phyloP scores from a whole-genome alignment of 352 stramenopile species.

The Plasmopara halstedii region DNA sequence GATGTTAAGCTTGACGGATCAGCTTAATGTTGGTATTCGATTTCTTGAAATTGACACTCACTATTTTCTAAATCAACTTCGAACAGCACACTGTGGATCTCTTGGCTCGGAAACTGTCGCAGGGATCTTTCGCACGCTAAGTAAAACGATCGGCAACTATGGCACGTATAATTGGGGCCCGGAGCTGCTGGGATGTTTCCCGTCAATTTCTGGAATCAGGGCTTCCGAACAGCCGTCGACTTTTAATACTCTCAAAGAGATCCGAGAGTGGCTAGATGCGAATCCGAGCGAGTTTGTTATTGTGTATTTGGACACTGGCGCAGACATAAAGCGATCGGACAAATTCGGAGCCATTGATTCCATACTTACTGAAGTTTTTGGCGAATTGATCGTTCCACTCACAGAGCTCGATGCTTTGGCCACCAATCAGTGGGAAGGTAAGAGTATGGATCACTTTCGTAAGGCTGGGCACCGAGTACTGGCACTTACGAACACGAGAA shows the following conservation, averaged over 20 bases:
- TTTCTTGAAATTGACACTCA: conserved; percentile 61
- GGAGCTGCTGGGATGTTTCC: conserved; percentile 50
- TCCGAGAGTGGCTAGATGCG: conserved; percentile 34
- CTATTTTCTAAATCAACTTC: conserved; percentile 51
- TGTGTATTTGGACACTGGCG: conserved; percentile 44
- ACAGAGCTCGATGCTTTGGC: conserved; percentile 25
- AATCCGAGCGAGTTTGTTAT: conserved; percentile 39
- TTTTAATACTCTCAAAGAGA: conserved; percentile 29
- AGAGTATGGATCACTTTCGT: conserved; percentile 30
- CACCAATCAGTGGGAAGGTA: conserved; percentile 23
- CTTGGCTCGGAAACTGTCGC: conserved; percentile 30
- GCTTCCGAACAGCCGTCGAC: conserved; percentile 34
- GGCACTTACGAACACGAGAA: conserved; percentile 41
- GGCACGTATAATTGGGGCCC: conserved; percentile 36
- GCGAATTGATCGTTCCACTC: conserved; percentile 31
- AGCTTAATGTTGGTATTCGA: conserved; percentile 48
- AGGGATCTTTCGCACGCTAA: conserved; percentile 31
- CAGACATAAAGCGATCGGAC: conserved; percentile 24
- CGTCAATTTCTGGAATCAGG: conserved; percentile 47
- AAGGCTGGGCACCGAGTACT: conserved; percentile 30
- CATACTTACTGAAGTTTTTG: conserved; percentile 35
- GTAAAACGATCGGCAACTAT: conserved; percentile 32
- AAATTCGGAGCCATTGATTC: conserved; percentile 27
- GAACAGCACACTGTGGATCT: conserved; percentile 50
- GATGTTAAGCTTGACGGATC: conserved; percentile 45